Evolutionary conservation across 257 asterid genomes (phyloP), one percentile per base, ranked within the genome.

Genomic region (Forsythia viridissima): DNA sequence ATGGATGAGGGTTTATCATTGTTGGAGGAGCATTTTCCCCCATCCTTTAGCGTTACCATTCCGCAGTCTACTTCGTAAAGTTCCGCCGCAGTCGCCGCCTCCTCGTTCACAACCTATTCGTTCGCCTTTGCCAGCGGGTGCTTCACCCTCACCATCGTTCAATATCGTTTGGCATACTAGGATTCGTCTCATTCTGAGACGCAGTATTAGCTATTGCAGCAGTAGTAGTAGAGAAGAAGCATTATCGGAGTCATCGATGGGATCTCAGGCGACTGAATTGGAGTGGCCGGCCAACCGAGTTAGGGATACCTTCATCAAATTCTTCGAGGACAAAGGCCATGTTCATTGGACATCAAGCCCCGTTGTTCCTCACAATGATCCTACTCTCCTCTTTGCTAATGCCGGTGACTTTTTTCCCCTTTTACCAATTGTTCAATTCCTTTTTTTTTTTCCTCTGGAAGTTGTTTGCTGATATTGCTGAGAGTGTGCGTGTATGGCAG

Each of bases 281-380:
- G 92, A 88, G 84, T 95, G 99, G 99, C 88, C 98, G 73, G 96
- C 99, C 2, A 88, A 41, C 40, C 82, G 82, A 74, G 91, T 89
- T 0, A 84, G 98, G 70, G 87, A 87, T 6, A 91, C 97, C 1
- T 93, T 89, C 80, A 6, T 95, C 83, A 79, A 76, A 4, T 95
- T 90, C 85, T 95, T 91, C 86, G 85, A 89, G 80, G 87, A 78
- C 24, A 93, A 85, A 79, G 87, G 66, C n/a, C 99, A 93, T 20
- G 84, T 86, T 4, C 15, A 85, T 43, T 92, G 96, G 92, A 86
- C 74, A 82, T 95, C 99, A 8, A 92, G 98, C 63, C 97, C 99
- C 2, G 98, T 95, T 43, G 97, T 95, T 84, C 99, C 99, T 36
- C 90, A 83, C 73, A 93, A 93, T 80, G 99, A 95, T 75, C 99